Percentiles rank a stretch among this genome's conserved stretches.
Conservation (phyloP, 1,139 yeast genomes). For the Candida sojae region DNA sequence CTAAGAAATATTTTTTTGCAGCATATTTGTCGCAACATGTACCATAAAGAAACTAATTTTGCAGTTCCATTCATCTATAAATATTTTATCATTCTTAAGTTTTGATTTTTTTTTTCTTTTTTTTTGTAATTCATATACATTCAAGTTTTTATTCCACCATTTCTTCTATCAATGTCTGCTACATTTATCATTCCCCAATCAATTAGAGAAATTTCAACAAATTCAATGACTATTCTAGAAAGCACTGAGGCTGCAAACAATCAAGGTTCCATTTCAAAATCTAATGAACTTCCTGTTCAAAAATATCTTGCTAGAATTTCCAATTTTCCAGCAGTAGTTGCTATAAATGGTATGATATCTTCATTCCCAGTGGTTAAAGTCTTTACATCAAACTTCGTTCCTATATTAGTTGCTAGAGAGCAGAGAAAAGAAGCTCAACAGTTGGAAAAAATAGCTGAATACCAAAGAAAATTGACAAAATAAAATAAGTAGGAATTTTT, state of each 20-base stretch:
- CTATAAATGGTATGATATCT: constrained; percentile 58
- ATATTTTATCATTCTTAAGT: no score
- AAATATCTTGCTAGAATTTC: constrained; percentile 46
- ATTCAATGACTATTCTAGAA: not conserved
- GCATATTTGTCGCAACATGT: not conserved
- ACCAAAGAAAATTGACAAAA: constrained; percentile 3
- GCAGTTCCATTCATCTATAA: not conserved
- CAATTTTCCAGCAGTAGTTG: constrained; percentile 59
- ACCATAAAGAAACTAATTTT: not conserved
- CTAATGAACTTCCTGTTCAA: constrained; percentile 44
- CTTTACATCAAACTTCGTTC: constrained; percentile 61
- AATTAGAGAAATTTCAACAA: constrained; percentile 1
- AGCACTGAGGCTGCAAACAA: not conserved
- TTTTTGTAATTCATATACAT: not conserved
- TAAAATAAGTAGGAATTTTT: not conserved
- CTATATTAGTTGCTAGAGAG: constrained; percentile 45
- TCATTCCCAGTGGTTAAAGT: constrained; percentile 61
- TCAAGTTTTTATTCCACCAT: not conserved
- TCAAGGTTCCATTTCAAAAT: not conserved
- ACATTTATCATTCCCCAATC: constrained; percentile 3
- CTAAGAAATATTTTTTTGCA: not conserved
- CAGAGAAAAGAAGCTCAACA: constrained; percentile 19
- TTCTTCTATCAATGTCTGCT: not conserved
- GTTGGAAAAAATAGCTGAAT: constrained; percentile 5
- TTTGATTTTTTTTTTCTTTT: not conserved